These are phyloP conservation scores for Trypanosoma melophagium DNA, from an alignment of 208 protist genomes.

Conservation along the genomic window DNA sequence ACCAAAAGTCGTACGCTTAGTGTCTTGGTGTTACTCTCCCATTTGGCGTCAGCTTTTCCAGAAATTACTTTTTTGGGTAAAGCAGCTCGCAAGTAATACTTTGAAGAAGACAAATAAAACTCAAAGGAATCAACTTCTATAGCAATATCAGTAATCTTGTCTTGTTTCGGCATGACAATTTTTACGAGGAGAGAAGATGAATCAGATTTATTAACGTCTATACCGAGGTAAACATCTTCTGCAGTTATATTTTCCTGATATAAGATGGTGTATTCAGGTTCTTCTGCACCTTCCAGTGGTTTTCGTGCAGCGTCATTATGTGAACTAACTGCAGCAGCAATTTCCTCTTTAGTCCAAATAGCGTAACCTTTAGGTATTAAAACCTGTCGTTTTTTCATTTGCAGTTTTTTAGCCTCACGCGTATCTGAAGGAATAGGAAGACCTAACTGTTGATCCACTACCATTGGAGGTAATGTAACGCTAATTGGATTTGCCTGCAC, in stretches of 20 bases:
- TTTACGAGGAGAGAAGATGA: constrained; percentile 71
- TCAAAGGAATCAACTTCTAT: constrained; percentile 69
- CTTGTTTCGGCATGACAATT: constrained; percentile 66
- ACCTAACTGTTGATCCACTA: constrained; percentile 71
- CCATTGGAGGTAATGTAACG: constrained; percentile 72
- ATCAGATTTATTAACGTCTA: constrained; percentile 66
- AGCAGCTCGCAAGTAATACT: constrained; percentile 65
- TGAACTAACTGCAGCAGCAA: constrained; percentile 32
- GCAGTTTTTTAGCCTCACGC: constrained; percentile 42
- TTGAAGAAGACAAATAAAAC: constrained; percentile 50
- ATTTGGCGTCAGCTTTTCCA: constrained; percentile 59
- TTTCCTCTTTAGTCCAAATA: constrained; percentile 85
- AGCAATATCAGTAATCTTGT: constrained; percentile 37
- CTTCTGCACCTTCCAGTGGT: constrained; percentile 26
- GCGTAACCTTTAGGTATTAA: constrained; percentile 52
- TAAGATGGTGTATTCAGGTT: constrained; percentile 73
- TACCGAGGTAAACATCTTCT: constrained; percentile 84
- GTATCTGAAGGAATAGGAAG: constrained; percentile 70
- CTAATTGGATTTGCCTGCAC: constrained; percentile 31
- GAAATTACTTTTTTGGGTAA: constrained; percentile 62
- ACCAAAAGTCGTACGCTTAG: constrained; percentile 52
- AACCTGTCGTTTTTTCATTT: constrained; percentile 14
- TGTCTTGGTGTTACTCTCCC: constrained; percentile 59
- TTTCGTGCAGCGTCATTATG: constrained; percentile 23
- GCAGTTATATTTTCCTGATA: constrained; percentile 76